A percentile compares a stretch with the other conserved stretches of the same genome.
These are phyloP conservation scores for Globisporangium yorkense DNA, from an alignment of 352 stramenopile genomes.

Conservation along the genomic window DNA sequence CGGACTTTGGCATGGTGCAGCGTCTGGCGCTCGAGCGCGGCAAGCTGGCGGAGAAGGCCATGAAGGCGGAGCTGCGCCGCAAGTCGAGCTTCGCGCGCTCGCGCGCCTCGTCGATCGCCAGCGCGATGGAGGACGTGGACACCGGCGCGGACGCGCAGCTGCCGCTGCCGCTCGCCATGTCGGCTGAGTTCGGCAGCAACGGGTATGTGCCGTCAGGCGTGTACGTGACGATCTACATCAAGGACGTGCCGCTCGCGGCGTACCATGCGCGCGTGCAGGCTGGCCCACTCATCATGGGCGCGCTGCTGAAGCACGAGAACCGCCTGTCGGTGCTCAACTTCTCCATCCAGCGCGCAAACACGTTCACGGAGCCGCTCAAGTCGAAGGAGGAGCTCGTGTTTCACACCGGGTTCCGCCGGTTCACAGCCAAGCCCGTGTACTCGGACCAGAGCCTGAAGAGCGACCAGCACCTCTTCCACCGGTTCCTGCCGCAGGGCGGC, in stretches of 20 bases:
- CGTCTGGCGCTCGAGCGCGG: constrained; percentile 84
- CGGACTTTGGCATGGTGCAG: constrained; percentile 93
- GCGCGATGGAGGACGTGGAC: constrained; percentile 77
- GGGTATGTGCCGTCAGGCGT: constrained; percentile 91
- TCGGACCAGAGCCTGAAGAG: constrained; percentile 97
- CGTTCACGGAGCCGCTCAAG: constrained; percentile 90
- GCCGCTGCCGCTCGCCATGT: constrained; percentile 20
- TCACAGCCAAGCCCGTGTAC: constrained; percentile 92
- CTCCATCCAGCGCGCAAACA: constrained; percentile 82
- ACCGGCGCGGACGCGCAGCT: constrained; percentile 22
- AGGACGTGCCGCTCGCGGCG: constrained; percentile 52
- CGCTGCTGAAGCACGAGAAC: constrained; percentile 96
- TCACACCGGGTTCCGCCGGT: constrained; percentile 95
- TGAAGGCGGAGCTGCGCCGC: constrained; percentile 58
- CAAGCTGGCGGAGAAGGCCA: constrained; percentile 65
- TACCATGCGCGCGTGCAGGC: constrained; percentile 49
- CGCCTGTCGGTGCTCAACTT: constrained; percentile 98
- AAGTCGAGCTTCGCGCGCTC: constrained; percentile 45
- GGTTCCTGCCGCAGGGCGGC: constrained; percentile 90
- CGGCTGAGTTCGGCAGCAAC: constrained; percentile 53
- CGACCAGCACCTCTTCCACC: constrained; percentile 98
- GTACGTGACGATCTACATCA: constrained; percentile 90
- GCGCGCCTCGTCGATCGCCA: constrained; percentile 48
- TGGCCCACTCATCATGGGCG: constrained; percentile 67
- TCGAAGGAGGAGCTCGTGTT: constrained; percentile 96